Evolutionary conservation across 2,329 filamentous ascomycete genomes (phyloP).

Genomic region (Scytalidium lignicola): DNA sequence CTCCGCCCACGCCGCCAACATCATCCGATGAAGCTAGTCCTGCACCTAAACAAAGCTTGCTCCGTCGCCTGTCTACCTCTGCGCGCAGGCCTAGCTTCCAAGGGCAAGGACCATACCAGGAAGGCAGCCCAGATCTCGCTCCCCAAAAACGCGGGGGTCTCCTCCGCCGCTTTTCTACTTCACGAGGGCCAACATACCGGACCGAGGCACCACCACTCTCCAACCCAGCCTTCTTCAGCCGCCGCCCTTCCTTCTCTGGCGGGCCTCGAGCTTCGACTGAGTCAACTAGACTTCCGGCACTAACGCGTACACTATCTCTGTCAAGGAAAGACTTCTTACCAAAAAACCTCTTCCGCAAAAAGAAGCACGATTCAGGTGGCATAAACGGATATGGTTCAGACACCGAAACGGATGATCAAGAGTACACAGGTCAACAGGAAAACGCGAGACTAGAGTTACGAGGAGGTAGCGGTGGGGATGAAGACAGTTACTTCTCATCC

Average conservation of each 20-base stretch:
- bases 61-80: constrained; percentile 27
- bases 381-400: constrained; percentile 51
- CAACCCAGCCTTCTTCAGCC: constrained; percentile 29
- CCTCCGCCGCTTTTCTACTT: constrained; percentile 2
- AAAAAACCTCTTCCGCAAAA: constrained; percentile 40
- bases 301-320: constrained; percentile 57
- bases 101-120: neutral
- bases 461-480: constrained; percentile 37
- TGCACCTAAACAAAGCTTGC: constrained; percentile 19
- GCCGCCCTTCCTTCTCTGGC: constrained; percentile 35
- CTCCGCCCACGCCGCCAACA: constrained; percentile 59
- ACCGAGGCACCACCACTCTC: constrained; percentile 12
- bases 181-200: constrained; percentile 2
- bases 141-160: neutral
- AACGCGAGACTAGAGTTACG: constrained; percentile 19
- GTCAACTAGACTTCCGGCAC: constrained; percentile 31
- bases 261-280: constrained; percentile 32
- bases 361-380: constrained; percentile 42
- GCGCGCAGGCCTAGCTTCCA: constrained; percentile 20
- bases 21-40: constrained; percentile 40
- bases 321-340: constrained; percentile 46
- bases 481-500: constrained; percentile 51
- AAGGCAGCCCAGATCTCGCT: constrained; percentile 1
- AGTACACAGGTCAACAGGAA: constrained; percentile 6
- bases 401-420: constrained; percentile 33